phyloP scores from a whole-genome alignment of 345 rosid species.

The Mallotus nudiflorus region DNA sequence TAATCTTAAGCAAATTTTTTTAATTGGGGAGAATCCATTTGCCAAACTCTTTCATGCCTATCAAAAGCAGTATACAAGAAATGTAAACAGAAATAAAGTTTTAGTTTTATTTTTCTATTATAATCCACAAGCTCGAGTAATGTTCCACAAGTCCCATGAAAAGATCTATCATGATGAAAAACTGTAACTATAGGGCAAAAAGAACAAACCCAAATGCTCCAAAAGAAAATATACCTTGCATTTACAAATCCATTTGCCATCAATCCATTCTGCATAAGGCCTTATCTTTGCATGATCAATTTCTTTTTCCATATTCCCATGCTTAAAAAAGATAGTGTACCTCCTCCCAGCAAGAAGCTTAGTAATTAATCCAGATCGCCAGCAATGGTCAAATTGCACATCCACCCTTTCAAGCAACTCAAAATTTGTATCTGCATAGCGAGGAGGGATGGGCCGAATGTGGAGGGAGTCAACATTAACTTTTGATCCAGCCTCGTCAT shows the following conservation, averaged over 20 bases:
- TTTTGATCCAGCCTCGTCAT: constrained; percentile 25
- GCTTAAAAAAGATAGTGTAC: constrained; percentile 48
- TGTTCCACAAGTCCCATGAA: background rate
- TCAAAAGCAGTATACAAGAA: background rate
- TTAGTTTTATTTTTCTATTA: background rate
- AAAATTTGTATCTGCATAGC: constrained; percentile 30
- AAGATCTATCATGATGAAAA: background rate
- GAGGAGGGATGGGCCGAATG: constrained; percentile 54
- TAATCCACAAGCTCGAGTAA: background rate
- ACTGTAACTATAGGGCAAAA: background rate
- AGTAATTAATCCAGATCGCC: constrained; percentile 59
- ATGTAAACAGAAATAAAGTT: background rate
- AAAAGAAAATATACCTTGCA: constrained; percentile 43
- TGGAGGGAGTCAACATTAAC: constrained; percentile 27
- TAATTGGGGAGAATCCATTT: background rate
- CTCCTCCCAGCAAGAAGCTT: constrained; percentile 45
- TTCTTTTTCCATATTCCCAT: constrained; percentile 40
- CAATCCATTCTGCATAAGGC: constrained; percentile 57
- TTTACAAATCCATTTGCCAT: constrained; percentile 50
- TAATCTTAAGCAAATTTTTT: background rate
- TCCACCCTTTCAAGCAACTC: constrained; percentile 60
- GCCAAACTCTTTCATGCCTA: background rate
- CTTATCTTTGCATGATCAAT: constrained; percentile 41
- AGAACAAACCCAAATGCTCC: background rate
- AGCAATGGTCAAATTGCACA: constrained; percentile 34